Evolutionary conservation across 164 flowering plant genomes (phyloP).

Genomic region (Platanus orientalis): DNA sequence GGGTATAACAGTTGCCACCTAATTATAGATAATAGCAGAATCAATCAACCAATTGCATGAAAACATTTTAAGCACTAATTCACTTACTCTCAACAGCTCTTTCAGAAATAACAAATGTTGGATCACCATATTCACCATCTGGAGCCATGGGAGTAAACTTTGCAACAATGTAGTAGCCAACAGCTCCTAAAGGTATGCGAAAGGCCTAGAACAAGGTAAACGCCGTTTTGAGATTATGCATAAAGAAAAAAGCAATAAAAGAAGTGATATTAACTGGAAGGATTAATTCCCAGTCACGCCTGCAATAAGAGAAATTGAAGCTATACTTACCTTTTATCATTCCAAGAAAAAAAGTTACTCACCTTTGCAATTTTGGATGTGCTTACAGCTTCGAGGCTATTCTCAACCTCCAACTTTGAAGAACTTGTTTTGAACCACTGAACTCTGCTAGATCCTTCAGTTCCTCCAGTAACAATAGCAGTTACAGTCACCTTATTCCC

Average conservation of each 20-base stretch:
- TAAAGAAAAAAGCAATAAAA: slow-evolving; percentile 3
- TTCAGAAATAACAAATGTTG: slow-evolving; percentile 71
- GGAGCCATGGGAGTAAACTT: slow-evolving; percentile 93
- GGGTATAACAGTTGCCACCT: too few species aligned
- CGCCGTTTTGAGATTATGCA: slow-evolving; percentile 5
- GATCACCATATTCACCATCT: slow-evolving; percentile 93
- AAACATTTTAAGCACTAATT: neutral
- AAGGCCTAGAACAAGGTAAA: slow-evolving; percentile 53
- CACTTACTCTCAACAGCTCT: slow-evolving; percentile 79
- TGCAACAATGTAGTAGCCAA: slow-evolving; percentile 83
- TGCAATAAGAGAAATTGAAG: neutral
- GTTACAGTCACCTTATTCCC: slow-evolving; percentile 79
- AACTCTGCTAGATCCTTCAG: slow-evolving; percentile 94
- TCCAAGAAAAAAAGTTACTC: too few species aligned
- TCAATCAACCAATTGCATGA: too few species aligned
- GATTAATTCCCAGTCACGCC: neutral
- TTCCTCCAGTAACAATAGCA: slow-evolving; percentile 88
- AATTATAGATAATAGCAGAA: too few species aligned
- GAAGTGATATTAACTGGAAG: neutral
- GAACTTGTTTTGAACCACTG: slow-evolving; percentile 90
- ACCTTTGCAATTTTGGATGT: slow-evolving; percentile 93
- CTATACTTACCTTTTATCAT: slow-evolving; percentile 57
- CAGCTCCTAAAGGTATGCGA: slow-evolving; percentile 93
- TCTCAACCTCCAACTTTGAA: slow-evolving; percentile 51
- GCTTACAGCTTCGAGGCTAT: slow-evolving; percentile 71